Evolutionary conservation across 2,329 filamentous ascomycete genomes (phyloP), one percentile per base, ranked within the genome.

Genomic region (Aspergillus sp.): DNA sequence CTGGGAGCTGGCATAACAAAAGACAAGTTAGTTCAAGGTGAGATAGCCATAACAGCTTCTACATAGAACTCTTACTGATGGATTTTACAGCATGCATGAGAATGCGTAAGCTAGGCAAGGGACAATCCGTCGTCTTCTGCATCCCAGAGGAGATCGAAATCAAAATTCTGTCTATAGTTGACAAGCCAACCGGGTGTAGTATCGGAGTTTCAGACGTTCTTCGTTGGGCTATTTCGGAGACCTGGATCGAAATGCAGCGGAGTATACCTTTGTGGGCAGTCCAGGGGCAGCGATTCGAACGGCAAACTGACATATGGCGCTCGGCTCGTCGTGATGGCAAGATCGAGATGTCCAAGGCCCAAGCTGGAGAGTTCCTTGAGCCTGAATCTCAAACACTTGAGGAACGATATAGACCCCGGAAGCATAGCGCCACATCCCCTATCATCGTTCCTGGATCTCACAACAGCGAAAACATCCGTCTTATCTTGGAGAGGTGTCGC

Each of bases 1-100:
- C 68, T 93, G 0, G 88, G 89, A 0, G 78, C 85, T 0, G 76
- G 78, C 4, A 62, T 91, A 1, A 88, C 85, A 0, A 93, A 92
- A 60, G 89, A 93, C 59, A 76, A 81, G 13, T 68, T 91, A 0
- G 83, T 87, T 0, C 89, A 92, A 80, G 87, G 85, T 85, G 74
- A 67, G 76, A 8, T 7, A 9, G 17, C 5, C 6, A 12, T n/a
- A n/a, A 7, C 9, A 30, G 27, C 27, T 11, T 30, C 27, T 30
- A 30, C 27, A 30, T 30, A 1, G 2, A 30, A 11, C 9, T 8
- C 3, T 30, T 30, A 37, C 45, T 52, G n/a, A 52, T n/a, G 2
- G 13, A 19, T 22, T 19, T 9, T 15, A 48, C 19, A 68, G 87
- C 86, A 0, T 89, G 86, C 58, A 90, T 89, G 86, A 73, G 89